Evolutionary conservation across 2,329 filamentous ascomycete species (phyloP).

Genomic region (Apiospora hydei): DNA sequence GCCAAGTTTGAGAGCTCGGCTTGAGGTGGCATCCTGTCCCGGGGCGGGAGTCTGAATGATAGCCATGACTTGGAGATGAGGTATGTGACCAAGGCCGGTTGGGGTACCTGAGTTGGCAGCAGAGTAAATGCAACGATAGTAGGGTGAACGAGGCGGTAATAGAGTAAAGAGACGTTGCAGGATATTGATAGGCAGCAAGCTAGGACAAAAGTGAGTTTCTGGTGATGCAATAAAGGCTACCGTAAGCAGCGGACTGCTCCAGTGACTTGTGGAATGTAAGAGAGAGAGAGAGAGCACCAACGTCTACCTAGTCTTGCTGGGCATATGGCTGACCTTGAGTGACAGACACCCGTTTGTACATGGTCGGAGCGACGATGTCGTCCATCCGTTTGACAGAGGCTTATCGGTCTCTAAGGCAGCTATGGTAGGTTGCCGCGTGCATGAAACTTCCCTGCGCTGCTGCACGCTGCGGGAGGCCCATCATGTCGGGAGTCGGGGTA

Average conservation of each 20-base stretch:
- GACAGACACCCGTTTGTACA: neutral
- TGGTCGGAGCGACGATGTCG: neutral
- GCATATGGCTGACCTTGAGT: neutral
- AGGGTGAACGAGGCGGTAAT: neutral
- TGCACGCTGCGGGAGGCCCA: constrained; percentile 22
- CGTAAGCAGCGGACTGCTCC: neutral
- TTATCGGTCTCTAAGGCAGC: neutral
- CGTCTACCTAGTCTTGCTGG: neutral
- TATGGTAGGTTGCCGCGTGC: neutral
- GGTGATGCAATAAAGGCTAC: neutral
- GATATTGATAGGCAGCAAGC: neutral
- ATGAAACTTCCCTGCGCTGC: neutral
- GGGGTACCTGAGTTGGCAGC: neutral
- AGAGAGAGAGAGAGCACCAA: neutral
- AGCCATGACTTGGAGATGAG: neutral
- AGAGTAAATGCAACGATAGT: neutral
- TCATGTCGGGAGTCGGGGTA: neutral
- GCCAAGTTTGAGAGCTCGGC: neutral
- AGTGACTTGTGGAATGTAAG: too few species aligned
- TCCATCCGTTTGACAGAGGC: neutral
- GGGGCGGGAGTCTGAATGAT: neutral
- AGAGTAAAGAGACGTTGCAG: neutral
- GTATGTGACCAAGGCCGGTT: too few species aligned
- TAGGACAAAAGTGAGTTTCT: neutral
- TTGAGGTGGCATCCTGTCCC: neutral